Base-by-base conservation (phyloP, 129 eudicot species). In the carrot (Daucus carota) region DNA sequence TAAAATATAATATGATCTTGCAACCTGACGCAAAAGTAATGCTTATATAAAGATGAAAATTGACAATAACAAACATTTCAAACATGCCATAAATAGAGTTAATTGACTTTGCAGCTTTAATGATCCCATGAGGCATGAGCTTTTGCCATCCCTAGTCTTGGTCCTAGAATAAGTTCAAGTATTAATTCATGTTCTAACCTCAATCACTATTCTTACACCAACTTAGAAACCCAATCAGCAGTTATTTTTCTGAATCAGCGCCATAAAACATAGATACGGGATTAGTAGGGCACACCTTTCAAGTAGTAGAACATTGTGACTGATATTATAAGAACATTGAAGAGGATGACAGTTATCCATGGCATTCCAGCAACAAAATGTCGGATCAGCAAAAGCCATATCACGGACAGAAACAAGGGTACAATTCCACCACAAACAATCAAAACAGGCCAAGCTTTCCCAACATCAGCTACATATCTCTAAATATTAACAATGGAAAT, bases 381-480 rank as follows among this genome's bases (percentile, higher is more conserved):
- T 26, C 96, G 90, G 73, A 94, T 91, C 96, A 94, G 76, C 74
- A 89, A 84, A 80, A 94, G 87, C 97, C 97, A 94, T 44, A 86
- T 77, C 41, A 94, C 82, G 22, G 99, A 91, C 75, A 94, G 32
- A 73, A 91, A 76, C 41, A 94, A 68, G 32, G 99, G 97, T 72
- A 94, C 29, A 44, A 94, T 74, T 81, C 97, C 99, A 82, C 99
- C 99, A 76, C 99, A 94, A 79, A 94, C 99, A 70, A 94, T 82
- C 88, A 94, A 75, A 17, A 94, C 97, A 8, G 96, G 97, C 99
- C 99, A 94, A 18, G 99, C 79, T 78, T 88, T 94, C 73, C 96
- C 97, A 75, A 94, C 84, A 80, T 94, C 99, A 59, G 99, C 96
- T 77, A 88, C 89, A 82, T 94, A 94, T 77, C 98, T 93, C 98